Evolutionary conservation across 1,284 basidiomycete genomes (phyloP), one percentile per base, ranked within the genome.

Genomic region (Fomitopsis palustris): DNA sequence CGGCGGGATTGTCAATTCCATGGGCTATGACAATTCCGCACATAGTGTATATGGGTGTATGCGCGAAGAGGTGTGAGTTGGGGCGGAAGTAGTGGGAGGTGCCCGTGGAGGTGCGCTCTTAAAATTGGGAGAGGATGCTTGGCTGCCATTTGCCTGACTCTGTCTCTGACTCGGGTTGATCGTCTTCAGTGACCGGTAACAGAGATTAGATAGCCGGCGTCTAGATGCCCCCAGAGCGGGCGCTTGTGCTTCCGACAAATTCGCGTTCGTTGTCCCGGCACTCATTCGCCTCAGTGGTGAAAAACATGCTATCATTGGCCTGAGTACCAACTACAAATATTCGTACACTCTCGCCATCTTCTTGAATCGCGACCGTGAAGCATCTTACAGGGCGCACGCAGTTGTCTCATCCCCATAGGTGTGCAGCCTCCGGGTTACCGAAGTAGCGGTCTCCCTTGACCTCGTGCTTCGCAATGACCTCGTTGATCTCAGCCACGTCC

Each of bases 11-110:
- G 61, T 89, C 83, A 63, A 95, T 74, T 65, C 88, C 86, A 72
- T 95, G 93, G 57, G 87, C 87, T 64, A 88, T 91, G 67, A 95
- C 81, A 69, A 96, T 96, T 65, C 94, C 94, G 73, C 94, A 96
- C 94, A 96, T 96, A 35, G 57, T 69, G 69, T 53, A 35, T 7
- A 17, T 10, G 49, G 33, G 8, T 51, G 29, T 29, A 14, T 21
- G 23, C 19, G 45, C 12, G 9, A 21, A n/a, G 45, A 9, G 17
- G 45, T 9, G 49, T n/a, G 49, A n/a, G 16, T 14, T 2, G 16
- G 27, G 29, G 49, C 17, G 49, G 49, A 27, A 14, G 49, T n/a
- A 51, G 33, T 27, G 12, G 27, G 9, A 29, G 29, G 29, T 27
- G 23, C 9, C 17, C 6, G 47, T 9, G 7, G 3, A 17, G 16